A percentile compares a stretch with the other conserved stretches of the same genome.
phyloP scores from a whole-genome alignment of 345 rosid species.

The Arabidopsis suecica region DNA sequence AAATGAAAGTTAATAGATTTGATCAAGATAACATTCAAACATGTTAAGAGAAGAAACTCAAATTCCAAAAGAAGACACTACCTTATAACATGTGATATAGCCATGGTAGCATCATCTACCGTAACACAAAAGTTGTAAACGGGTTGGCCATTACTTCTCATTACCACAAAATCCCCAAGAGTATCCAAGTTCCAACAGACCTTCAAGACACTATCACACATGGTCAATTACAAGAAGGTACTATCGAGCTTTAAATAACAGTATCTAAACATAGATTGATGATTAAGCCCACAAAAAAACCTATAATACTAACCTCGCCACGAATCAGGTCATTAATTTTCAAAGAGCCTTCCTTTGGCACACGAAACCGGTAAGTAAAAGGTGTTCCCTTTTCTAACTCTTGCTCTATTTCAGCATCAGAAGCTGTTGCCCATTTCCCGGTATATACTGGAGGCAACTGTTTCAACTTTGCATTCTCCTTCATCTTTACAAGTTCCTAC shows the following conservation, averaged over 20 bases:
- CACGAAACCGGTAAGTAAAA: constrained; percentile 80
- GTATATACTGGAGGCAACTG: constrained; percentile 83
- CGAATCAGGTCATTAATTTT: constrained; percentile 88
- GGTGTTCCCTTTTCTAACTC: constrained; percentile 86
- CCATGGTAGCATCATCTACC: constrained; percentile 97
- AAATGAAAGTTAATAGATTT: constrained; percentile 28
- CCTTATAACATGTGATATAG: constrained; percentile 97
- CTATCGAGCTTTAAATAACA: constrained; percentile 5
- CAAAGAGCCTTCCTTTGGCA: constrained; percentile 77
- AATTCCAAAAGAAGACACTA: constrained; percentile 31
- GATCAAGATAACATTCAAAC: constrained; percentile 26
- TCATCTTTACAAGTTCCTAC: constrained; percentile 95
- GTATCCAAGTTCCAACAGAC: constrained; percentile 94
- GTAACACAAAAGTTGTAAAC: constrained; percentile 96
- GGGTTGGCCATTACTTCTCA: constrained; percentile 97
- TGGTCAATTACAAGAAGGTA: constrained; percentile 47
- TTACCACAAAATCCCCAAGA: constrained; percentile 92
- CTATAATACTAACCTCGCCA: constrained; percentile 64
- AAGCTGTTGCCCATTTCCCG: constrained; percentile 87
- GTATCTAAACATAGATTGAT: constrained; percentile 11
- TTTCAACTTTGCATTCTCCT: constrained; percentile 73
- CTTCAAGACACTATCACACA: constrained; percentile 74
- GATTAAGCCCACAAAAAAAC: not conserved
- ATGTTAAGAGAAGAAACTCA: not conserved
- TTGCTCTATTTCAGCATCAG: constrained; percentile 66